Evolutionary conservation across 179 eudicot species (phyloP).

Genomic region (Sideroxylon spinosum): DNA sequence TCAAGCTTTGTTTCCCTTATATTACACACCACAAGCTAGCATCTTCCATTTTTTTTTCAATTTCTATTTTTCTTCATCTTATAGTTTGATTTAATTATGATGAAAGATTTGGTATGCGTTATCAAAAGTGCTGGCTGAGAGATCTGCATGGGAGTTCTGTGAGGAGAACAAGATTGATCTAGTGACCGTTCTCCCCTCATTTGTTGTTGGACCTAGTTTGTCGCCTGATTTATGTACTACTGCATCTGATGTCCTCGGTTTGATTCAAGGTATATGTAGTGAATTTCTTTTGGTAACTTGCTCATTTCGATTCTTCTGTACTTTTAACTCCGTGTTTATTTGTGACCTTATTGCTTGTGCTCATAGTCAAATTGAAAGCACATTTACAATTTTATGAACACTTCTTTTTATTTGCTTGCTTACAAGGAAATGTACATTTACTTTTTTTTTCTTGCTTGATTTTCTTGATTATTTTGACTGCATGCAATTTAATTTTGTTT

Average conservation of each 20-base stretch:
- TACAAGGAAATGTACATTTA: too few species aligned
- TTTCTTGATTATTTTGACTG: too few species aligned
- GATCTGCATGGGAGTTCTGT: constrained; percentile 88
- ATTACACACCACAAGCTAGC: too few species aligned
- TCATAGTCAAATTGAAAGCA: too few species aligned
- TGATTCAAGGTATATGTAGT: constrained; percentile 52
- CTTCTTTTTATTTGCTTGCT: too few species aligned
- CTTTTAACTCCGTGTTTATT: too few species aligned
- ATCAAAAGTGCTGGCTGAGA: constrained; percentile 82
- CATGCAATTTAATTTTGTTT: background rate
- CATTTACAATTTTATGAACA: too few species aligned
- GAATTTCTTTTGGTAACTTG: background rate
- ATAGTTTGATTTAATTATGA: background rate
- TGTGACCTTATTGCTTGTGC: too few species aligned
- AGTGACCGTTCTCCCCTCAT: constrained; percentile 76
- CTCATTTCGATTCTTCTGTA: background rate
- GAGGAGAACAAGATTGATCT: constrained; percentile 64
- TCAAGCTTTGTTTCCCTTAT: too few species aligned
- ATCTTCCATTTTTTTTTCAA: background rate
- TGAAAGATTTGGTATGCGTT: constrained; percentile 72
- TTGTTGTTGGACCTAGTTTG: constrained; percentile 77
- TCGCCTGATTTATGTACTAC: constrained; percentile 63
- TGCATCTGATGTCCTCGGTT: constrained; percentile 78
- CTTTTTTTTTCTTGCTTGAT: too few species aligned
- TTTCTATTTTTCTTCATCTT: background rate